Conservation (phyloP, 192 early-diverging fungal species). For the Paraglomus brasilianum region DNA sequence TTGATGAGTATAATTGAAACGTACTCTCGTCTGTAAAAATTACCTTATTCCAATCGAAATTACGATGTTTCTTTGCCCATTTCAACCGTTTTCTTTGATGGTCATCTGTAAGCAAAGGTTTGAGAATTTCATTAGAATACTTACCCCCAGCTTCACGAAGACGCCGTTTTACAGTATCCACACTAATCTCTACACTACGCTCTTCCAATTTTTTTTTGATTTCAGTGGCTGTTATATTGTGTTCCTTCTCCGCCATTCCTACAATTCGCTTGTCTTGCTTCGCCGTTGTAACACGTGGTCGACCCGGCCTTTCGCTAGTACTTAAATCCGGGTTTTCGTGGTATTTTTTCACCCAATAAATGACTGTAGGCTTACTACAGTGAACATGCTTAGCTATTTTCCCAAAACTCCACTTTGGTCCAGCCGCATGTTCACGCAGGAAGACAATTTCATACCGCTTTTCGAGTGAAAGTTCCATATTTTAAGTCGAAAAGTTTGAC, state of each 20-base stretch:
- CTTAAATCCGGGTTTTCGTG: not conserved
- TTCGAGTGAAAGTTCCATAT: not conserved
- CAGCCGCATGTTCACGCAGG: not conserved
- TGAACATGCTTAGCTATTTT: not conserved
- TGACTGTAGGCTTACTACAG: not conserved
- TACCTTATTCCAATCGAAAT: too few species aligned
- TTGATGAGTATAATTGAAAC: too few species aligned
- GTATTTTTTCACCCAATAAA: slow-evolving; percentile 11
- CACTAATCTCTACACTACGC: not conserved
- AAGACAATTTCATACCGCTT: slow-evolving; percentile 11
- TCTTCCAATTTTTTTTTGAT: slow-evolving; percentile 10
- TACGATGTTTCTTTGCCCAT: too few species aligned
- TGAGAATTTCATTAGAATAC: too few species aligned
- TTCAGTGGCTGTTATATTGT: not conserved
- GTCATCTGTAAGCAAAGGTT: too few species aligned
- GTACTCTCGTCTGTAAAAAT: too few species aligned
- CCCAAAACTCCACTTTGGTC: not conserved
- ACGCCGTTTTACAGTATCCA: not conserved
- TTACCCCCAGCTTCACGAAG: slow-evolving; percentile 1
- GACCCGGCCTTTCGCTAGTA: not conserved
- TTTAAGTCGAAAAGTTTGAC: not conserved
- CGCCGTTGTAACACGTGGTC: not conserved
- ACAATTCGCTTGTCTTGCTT: not conserved
- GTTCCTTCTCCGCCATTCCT: not conserved
- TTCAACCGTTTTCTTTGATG: too few species aligned